Percentiles rank a stretch among this genome's conserved stretches.
Conservation (phyloP, 2,329 filamentous ascomycete genomes). For the Pseudomassariella vexata region DNA sequence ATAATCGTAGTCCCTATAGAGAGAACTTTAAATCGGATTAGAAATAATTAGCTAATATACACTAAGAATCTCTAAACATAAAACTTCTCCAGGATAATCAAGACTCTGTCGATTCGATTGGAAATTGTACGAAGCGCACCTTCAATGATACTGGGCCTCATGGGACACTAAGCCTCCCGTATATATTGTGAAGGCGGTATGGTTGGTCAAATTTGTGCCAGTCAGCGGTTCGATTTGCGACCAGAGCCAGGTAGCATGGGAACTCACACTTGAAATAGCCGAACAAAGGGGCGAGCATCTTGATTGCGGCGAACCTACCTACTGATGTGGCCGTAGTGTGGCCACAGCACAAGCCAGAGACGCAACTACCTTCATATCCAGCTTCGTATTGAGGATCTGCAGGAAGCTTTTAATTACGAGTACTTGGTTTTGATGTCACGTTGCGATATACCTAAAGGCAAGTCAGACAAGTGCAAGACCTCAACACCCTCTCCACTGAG, state of each 20-base stretch:
- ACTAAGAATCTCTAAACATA: too few species aligned
- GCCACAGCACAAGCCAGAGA: conserved; percentile 45
- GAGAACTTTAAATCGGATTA: too few species aligned
- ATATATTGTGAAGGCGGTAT: conserved; percentile 48
- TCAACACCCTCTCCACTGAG: conserved; percentile 49
- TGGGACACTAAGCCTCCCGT: conserved; percentile 53
- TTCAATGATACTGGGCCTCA: conserved; percentile 44
- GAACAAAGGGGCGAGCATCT: conserved; percentile 45
- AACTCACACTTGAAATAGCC: conserved; percentile 52
- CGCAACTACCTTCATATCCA: conserved; percentile 48
- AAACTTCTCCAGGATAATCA: too few species aligned
- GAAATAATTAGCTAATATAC: too few species aligned
- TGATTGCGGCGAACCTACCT: conserved; percentile 29
- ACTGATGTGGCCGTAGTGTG: conserved; percentile 29
- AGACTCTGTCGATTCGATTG: too few species aligned
- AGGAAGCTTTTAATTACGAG: too few species aligned
- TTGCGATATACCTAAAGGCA: too few species aligned
- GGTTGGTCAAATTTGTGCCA: conserved; percentile 39
- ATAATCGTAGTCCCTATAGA: too few species aligned
- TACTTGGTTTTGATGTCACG: too few species aligned
- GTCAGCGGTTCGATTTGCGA: conserved; percentile 49
- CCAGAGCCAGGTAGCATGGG: conserved; percentile 50
- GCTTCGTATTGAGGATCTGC: conserved; percentile 47
- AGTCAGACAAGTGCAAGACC: conserved; percentile 49
- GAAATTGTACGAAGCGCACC: too few species aligned